Evolutionary conservation across 73 alveolate species (phyloP).

Genomic region (Breviolum minutum): DNA sequence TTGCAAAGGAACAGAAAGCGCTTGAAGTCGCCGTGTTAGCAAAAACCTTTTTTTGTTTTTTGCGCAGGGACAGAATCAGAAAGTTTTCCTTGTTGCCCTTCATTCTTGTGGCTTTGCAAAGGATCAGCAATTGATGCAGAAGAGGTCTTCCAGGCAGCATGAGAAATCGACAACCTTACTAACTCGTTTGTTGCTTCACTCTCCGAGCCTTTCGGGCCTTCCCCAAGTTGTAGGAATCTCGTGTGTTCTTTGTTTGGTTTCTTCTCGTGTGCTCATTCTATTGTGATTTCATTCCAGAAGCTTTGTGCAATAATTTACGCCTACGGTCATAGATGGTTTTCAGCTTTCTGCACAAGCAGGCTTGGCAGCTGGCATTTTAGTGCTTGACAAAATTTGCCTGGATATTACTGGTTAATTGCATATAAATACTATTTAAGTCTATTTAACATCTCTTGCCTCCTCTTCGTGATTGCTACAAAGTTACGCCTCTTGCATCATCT

Average conservation of each 20-base stretch:
- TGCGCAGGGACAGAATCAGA: neutral
- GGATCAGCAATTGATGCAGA: constrained; percentile 47
- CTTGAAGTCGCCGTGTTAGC: neutral
- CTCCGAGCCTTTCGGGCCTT: neutral
- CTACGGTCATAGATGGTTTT: no score
- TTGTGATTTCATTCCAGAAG: no score
- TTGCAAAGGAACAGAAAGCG: neutral
- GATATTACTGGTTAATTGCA: no score
- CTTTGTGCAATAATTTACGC: no score
- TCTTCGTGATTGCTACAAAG: no score
- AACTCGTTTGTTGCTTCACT: neutral
- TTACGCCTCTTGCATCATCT: neutral
- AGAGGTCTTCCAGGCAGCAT: constrained; percentile 38
- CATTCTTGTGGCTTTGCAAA: neutral
- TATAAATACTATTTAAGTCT: no score
- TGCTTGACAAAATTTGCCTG: neutral
- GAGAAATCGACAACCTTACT: neutral
- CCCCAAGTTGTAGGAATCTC: neutral
- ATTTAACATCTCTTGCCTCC: no score
- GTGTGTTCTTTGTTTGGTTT: no score
- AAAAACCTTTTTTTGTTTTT: no score
- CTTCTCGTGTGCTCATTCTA: no score
- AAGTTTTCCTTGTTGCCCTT: neutral
- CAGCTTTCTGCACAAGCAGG: no score
- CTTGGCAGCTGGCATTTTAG: neutral